phyloP scores from a whole-genome alignment of 2,329 filamentous ascomycete genomes.

The Hymenoscyphus occultus region DNA sequence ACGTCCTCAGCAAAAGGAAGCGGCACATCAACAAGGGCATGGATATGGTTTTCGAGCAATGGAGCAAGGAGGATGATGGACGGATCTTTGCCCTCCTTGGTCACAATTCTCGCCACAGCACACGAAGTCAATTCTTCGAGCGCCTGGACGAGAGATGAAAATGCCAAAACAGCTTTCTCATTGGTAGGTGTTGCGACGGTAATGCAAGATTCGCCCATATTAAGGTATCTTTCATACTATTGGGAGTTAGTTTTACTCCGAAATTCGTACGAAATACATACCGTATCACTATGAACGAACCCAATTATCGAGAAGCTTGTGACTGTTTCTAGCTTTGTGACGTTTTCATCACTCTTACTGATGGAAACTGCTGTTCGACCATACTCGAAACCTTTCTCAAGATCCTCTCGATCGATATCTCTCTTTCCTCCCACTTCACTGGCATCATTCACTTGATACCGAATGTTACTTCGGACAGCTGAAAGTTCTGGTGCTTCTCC shows the following conservation, averaged over 20 bases:
- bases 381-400: slow-evolving; percentile 94
- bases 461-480: slow-evolving; percentile 71
- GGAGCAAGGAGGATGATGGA: slow-evolving; percentile 76
- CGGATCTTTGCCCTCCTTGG: slow-evolving; percentile 79
- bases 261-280: slow-evolving; percentile 36
- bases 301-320: slow-evolving; percentile 80
- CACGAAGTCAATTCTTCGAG: slow-evolving; percentile 82
- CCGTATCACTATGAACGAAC: slow-evolving; percentile 72
- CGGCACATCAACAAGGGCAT: slow-evolving; percentile 85
- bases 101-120: slow-evolving; percentile 80
- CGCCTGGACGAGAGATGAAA: slow-evolving; percentile 87
- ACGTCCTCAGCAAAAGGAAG: slow-evolving; percentile 93
- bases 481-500: slow-evolving; percentile 51
- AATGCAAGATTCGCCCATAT: slow-evolving; percentile 76
- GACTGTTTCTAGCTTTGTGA: slow-evolving; percentile 80
- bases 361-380: slow-evolving; percentile 90
- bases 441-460: slow-evolving; percentile 77
- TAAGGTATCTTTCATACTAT: slow-evolving; percentile 79
- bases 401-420: slow-evolving; percentile 75
- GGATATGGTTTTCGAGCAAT: slow-evolving; percentile 71
- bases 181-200: slow-evolving; percentile 76
- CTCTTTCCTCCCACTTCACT: slow-evolving; percentile 72
- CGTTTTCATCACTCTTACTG: slow-evolving; percentile 77
- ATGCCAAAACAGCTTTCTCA: slow-evolving; percentile 75
- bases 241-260: no score